phyloP scores from a whole-genome alignment of 2,329 filamentous ascomycete genomes.

The Aspergillus aculeatinus region DNA sequence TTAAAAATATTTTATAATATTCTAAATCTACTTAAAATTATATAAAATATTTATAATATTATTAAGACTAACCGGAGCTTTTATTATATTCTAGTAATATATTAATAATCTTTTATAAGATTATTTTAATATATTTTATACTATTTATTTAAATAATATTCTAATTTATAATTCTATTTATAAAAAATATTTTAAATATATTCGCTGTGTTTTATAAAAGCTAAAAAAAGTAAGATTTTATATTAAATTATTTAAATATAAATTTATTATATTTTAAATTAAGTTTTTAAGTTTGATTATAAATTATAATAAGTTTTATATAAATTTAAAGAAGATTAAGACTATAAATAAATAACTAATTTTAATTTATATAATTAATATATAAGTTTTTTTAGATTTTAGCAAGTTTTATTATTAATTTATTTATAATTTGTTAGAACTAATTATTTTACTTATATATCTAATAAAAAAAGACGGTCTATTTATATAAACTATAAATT shows the following conservation, averaged over 20 bases:
- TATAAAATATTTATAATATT: neutral
- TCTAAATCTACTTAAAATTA: neutral
- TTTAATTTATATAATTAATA: no score
- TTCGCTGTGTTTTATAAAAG: no score
- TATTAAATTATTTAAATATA: neutral
- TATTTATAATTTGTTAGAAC: no score
- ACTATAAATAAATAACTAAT: no score
- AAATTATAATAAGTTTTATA: neutral
- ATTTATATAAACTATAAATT: no score
- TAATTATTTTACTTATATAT: no score
- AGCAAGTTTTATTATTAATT: no score
- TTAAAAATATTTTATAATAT: no score
- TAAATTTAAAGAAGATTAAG: neutral
- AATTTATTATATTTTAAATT: neutral
- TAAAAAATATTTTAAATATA: neutral
- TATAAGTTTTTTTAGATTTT: no score
- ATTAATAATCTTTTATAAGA: neutral
- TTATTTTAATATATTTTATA: neutral
- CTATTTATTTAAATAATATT: neutral
- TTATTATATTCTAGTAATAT: neutral
- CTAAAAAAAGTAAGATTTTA: neutral
- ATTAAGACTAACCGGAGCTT: neutral
- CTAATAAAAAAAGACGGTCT: no score
- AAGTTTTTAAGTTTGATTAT: neutral
- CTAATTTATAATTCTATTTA: neutral